These are phyloP conservation scores for Takashimella koratensis DNA, from an alignment of 1,284 basidiomycete genomes.

Conservation along the genomic window DNA sequence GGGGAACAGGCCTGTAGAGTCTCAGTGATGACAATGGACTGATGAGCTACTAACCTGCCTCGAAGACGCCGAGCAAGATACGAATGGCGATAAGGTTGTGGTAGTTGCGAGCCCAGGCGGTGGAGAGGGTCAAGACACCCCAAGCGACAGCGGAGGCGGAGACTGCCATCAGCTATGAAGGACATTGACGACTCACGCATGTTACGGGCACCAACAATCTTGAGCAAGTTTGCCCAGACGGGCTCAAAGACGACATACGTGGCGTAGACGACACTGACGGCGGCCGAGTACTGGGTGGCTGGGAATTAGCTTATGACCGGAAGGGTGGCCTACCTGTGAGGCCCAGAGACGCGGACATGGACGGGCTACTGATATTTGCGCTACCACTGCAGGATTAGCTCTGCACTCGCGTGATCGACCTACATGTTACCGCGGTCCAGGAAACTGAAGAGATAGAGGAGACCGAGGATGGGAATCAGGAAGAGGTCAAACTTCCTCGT, in stretches of 20 bases:
- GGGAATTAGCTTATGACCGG: not conserved
- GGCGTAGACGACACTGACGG: slow-evolving; percentile 26
- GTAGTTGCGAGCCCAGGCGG: slow-evolving; percentile 19
- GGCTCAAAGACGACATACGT: slow-evolving; percentile 35
- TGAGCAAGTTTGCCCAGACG: slow-evolving; percentile 27
- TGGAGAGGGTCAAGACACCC: slow-evolving; percentile 18
- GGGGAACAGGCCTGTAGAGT: not conserved
- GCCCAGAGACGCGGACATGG: slow-evolving; percentile 5
- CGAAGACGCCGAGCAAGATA: slow-evolving; percentile 25
- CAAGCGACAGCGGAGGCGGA: slow-evolving; percentile 20
- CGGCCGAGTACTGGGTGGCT: slow-evolving; percentile 22
- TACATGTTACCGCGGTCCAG: slow-evolving; percentile 23
- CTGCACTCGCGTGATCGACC: not conserved
- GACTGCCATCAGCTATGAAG: slow-evolving; percentile 11
- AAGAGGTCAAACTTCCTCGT: not conserved
- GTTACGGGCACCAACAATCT: slow-evolving; percentile 22
- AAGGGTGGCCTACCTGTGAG: not conserved
- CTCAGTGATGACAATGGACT: slow-evolving; percentile 9
- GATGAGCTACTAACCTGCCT: slow-evolving; percentile 25
- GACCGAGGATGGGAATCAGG: not conserved
- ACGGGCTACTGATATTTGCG: slow-evolving; percentile 13
- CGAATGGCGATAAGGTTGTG: slow-evolving; percentile 14
- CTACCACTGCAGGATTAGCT: slow-evolving; percentile 2
- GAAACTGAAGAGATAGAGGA: slow-evolving; percentile 33
- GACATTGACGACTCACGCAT: slow-evolving; percentile 19